Evolutionary conservation across 106 monocot genomes (phyloP).

Genomic region (Alisma plantagoaquatica): DNA sequence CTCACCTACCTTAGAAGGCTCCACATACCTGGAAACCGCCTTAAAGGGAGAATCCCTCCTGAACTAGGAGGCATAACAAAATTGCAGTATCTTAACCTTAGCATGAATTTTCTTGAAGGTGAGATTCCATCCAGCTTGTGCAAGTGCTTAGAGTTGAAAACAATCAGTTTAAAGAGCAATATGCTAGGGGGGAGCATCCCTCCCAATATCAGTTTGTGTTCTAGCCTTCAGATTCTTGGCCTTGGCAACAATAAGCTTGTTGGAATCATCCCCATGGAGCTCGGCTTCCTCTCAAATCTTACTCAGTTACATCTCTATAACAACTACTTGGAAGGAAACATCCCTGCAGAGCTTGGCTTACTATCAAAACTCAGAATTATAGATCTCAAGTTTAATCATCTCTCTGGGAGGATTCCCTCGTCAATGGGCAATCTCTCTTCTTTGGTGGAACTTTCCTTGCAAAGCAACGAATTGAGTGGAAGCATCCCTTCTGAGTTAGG

Average conservation of each 20-base stretch:
- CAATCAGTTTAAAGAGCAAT: background rate
- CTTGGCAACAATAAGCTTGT: background rate
- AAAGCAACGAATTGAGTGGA: background rate
- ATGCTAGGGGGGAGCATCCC: background rate
- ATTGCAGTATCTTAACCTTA: background rate
- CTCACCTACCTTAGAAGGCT: slow-evolving; percentile 11
- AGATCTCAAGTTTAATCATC: background rate
- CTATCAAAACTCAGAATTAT: background rate
- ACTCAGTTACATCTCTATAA: background rate
- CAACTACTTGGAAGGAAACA: slow-evolving; percentile 3
- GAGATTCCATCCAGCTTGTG: background rate
- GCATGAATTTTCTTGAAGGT: background rate
- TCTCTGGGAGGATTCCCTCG: background rate
- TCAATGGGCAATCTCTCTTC: background rate
- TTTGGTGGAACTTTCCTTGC: background rate
- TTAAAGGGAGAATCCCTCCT: background rate
- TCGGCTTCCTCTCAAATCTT: background rate
- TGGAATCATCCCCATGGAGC: background rate
- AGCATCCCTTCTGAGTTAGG: background rate
- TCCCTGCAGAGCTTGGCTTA: background rate
- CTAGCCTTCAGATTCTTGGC: background rate
- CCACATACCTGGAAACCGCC: background rate
- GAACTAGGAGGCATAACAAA: background rate
- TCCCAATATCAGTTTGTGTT: background rate
- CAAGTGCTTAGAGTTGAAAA: background rate